These are phyloP conservation scores for Macrolepiota albuminosa DNA, from an alignment of 768 basidiomycete genomes.

Conservation along the genomic window DNA sequence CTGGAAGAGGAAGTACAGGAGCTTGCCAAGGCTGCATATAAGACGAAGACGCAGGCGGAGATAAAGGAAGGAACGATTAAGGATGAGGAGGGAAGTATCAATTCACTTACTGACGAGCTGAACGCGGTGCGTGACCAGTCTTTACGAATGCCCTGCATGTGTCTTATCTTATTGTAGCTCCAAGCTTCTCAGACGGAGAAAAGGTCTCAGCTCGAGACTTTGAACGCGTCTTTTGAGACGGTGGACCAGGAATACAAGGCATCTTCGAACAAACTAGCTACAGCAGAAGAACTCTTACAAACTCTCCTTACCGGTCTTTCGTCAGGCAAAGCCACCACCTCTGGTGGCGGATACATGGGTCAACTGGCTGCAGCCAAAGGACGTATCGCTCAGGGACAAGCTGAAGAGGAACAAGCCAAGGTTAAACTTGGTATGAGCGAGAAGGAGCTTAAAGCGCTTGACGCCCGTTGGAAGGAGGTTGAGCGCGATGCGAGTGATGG, in stretches of 20 bases:
- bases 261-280: conserved; percentile 55
- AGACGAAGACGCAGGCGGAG: conserved; percentile 81
- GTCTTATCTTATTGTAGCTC: conserved; percentile 37
- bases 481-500: conserved; percentile 81
- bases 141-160: background rate
- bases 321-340: conserved; percentile 56
- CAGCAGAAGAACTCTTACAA: conserved; percentile 90
- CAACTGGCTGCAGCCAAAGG: conserved; percentile 85
- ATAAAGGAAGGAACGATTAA: conserved; percentile 69
- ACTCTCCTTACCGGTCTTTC: conserved; percentile 91
- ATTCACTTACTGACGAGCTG: conserved; percentile 48
- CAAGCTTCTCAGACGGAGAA: conserved; percentile 54
- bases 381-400: conserved; percentile 66
- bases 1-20: conserved; percentile 77
- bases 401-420: conserved; percentile 82
- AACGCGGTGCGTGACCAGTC: conserved; percentile 44
- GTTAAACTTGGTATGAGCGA: conserved; percentile 72
- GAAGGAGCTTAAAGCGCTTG: conserved; percentile 74
- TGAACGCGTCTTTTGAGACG: conserved; percentile 49
- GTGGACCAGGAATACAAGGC: conserved; percentile 68
- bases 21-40: conserved; percentile 75
- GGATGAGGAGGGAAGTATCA: conserved; percentile 69
- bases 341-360: conserved; percentile 91
- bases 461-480: conserved; percentile 76
- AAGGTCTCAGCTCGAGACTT: conserved; percentile 48